Evolutionary conservation across 2,329 filamentous ascomycete species (phyloP), one percentile per base, ranked within the genome.

Genomic region (Pyrenophora seminiperda): DNA sequence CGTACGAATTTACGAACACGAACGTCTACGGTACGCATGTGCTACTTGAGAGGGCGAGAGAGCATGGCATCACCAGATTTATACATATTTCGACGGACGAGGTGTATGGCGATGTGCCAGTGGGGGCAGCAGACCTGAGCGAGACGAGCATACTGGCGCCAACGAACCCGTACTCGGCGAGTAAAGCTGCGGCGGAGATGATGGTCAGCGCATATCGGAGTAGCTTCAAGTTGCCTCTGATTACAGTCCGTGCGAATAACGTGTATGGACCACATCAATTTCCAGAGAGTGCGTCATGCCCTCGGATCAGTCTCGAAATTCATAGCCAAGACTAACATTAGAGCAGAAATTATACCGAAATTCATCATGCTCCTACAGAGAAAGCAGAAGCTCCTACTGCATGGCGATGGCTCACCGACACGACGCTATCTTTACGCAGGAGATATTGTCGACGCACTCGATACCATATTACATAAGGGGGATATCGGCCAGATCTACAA

Each of bases 21-120:
- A 94, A 93, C 61, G 89, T 92, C 11, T 87, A 89, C 58, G 90
- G 89, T 36, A 93, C 90, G n/a, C 89, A 93, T 70, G 87, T 91
- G 30, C 79, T 93, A 50, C 77, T 93, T 7, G 90, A 94, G 73
- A 86, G 86, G 65, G 86, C 88, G 41, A 87, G 88, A 70, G 87
- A 87, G 68, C 81, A 88, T 41, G 82, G 82, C 27, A 80, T 93
- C 67, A 83, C 81, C 60, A 81, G 86, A 40, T 93, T 93, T 72
- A 86, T 93, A 64, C 89, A 93, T 71, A 84, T 93, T 56, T 91
- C 88, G 7, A 93, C 90, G 1, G 90, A 94, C 68, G 90, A 93
- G 75, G 90, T 93, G 1, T 93, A 93, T 62, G 90, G 90, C 33
- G 89, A 93, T 70, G 87, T 90, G 51, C 83, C 83, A 51, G 83